These are phyloP conservation scores for Epichloe amarillans DNA, from an alignment of 2,329 filamentous ascomycete species.

Conservation along the genomic window DNA sequence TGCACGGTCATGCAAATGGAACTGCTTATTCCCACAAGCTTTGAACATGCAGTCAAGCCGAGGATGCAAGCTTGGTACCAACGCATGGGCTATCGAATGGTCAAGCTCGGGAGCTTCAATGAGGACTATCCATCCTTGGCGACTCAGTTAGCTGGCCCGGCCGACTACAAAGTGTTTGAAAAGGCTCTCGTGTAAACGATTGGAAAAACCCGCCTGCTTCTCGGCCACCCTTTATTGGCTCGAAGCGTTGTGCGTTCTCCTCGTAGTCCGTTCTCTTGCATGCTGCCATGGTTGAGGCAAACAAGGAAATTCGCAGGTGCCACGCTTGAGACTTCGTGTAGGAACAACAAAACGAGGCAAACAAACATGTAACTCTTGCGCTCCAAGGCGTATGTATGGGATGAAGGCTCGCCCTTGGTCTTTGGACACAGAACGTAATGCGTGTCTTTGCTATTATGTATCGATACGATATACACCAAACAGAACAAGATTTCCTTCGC, in stretches of 20 bases:
- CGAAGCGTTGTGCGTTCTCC: too few species aligned
- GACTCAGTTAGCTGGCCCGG: constrained; percentile 13
- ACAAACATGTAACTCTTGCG: background rate
- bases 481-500: background rate
- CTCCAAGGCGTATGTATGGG: background rate
- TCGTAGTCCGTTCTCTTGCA: too few species aligned
- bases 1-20: constrained; percentile 18
- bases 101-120: constrained; percentile 15
- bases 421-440: background rate
- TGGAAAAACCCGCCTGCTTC: too few species aligned
- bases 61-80: constrained; percentile 16
- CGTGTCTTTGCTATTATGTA: background rate
- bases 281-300: too few species aligned
- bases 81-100: constrained; percentile 15
- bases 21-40: constrained; percentile 15
- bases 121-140: constrained; percentile 16
- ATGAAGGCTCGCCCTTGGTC: too few species aligned
- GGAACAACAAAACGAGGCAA: background rate
- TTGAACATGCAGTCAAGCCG: constrained; percentile 14
- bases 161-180: constrained; percentile 17
- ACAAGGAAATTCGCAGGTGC: too few species aligned
- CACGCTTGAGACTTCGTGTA: too few species aligned
- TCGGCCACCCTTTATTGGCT: too few species aligned
- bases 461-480: background rate
- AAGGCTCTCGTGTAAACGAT: constrained; percentile 9